Percentiles rank a stretch among this genome's conserved stretches.
phyloP scores from a whole-genome alignment of 176 grass and related monocot species.

The Alloteropsis semialata region DNA sequence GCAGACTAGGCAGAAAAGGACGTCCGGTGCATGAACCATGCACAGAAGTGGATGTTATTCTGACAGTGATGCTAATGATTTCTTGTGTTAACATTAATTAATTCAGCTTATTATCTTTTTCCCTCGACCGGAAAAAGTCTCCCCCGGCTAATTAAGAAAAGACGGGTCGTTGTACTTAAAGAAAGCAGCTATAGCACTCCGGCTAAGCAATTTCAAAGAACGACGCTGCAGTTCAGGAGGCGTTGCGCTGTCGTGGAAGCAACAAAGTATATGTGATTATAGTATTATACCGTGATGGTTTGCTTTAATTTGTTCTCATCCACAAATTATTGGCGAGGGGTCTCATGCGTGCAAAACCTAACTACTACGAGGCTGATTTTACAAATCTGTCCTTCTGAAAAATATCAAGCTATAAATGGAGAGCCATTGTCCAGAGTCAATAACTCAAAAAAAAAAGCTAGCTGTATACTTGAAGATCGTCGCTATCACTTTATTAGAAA shows the following conservation, averaged over 20 bases:
- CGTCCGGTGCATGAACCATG: not conserved
- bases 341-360: not conserved
- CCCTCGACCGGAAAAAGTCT: not conserved
- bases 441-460: no score
- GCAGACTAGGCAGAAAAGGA: not conserved
- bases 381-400: not conserved
- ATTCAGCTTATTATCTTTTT: not conserved
- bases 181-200: not conserved
- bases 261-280: not conserved
- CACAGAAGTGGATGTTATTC: not conserved
- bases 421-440: not conserved
- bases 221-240: not conserved
- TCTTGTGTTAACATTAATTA: no score
- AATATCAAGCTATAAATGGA: not conserved
- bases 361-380: not conserved
- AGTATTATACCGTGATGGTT: not conserved
- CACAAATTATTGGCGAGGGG: not conserved
- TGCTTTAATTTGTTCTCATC: not conserved
- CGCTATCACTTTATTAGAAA: not conserved
- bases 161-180: not conserved
- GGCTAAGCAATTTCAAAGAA: not conserved
- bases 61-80: not conserved
- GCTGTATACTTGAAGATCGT: not conserved
- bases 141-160: not conserved
- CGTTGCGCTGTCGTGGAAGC: conserved; percentile 15